Evolutionary conservation across 768 basidiomycete species (phyloP), one percentile per base, ranked within the genome.

Genomic region (Crepidotus variabilis): DNA sequence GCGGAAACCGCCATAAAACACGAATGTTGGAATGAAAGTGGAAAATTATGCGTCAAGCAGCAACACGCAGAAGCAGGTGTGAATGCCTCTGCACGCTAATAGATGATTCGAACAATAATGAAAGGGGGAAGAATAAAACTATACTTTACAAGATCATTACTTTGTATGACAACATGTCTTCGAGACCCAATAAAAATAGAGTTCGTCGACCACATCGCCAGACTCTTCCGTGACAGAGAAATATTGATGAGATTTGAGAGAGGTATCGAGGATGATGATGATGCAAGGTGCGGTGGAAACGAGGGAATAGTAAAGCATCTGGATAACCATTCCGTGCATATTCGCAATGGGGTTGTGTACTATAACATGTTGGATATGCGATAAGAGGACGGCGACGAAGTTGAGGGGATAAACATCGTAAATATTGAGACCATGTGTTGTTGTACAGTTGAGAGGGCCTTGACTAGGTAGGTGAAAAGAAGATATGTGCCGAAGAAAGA

Each of bases 361-460:
- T 43, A 43, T 20, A 16, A 43, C 39, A 43, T 43, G 39, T 4
- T 20, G 39, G 39, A 43, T 20, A 11, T 43, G 39, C 39, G 28
- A 28, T 28, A 8, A 28, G 8, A 28, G 28, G 49, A 39, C 22
- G 24, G 39, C 33, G 33, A 33, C 36, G 45, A 34, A 47, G 45
- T 43, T 35, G 50, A 35, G 51, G 55, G 51, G 47, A 28, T 20
- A 56, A 51, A 36, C 32, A 35, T 36, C 50, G 54, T 16, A 35
- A 39, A 35, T 33, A 49, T 49, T 50, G 48, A 2, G n/a, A 47
- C 24, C 47, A 43, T 49, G 48, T 60, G 57, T 68, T 63, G 57
- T 68, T 61, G 57, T 68, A 68, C 67, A 68, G 66, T 68, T 68
- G 67, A 50, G 60, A n/a, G 57, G 28, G 8, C 28, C 28, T 28